Percentiles rank a stretch among this genome's conserved stretches.
Evolutionary conservation across 306 rosid species (phyloP).

Genomic region (Elaeagnus macrophylla): DNA sequence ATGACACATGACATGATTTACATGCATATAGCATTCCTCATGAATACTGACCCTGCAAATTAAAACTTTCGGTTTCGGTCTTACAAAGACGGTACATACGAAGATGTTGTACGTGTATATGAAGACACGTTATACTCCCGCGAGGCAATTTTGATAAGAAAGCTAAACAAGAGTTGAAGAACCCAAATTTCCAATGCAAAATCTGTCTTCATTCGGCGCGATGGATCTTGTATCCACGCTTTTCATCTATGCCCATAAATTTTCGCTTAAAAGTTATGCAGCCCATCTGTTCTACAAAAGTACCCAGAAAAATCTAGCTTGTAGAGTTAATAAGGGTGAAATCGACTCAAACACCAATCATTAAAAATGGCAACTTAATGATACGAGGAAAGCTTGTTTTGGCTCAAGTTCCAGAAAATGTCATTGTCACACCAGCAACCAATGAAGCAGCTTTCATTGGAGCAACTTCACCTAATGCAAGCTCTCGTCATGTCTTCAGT

Average conservation of each 20-base stretch:
- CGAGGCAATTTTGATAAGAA: too few species aligned
- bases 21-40: too few species aligned
- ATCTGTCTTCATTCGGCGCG: background rate
- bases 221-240: background rate
- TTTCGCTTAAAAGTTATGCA: background rate
- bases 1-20: too few species aligned
- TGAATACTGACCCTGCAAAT: too few species aligned
- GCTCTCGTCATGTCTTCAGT: conserved; percentile 41
- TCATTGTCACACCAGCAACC: conserved; percentile 27
- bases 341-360: conserved; percentile 11
- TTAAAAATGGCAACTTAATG: conserved; percentile 31
- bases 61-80: too few species aligned
- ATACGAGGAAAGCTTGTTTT: conserved; percentile 33
- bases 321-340: background rate
- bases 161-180: background rate
- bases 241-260: background rate
- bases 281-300: background rate
- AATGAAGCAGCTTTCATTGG: conserved; percentile 43
- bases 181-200: background rate
- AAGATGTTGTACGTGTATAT: too few species aligned
- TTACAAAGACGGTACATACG: too few species aligned
- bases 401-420: conserved; percentile 36
- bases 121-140: too few species aligned
- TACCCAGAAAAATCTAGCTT: background rate
- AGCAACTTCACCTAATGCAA: conserved; percentile 25